Conservation (phyloP, 352 stramenopile genomes). For the Achlya hypogyna region DNA sequence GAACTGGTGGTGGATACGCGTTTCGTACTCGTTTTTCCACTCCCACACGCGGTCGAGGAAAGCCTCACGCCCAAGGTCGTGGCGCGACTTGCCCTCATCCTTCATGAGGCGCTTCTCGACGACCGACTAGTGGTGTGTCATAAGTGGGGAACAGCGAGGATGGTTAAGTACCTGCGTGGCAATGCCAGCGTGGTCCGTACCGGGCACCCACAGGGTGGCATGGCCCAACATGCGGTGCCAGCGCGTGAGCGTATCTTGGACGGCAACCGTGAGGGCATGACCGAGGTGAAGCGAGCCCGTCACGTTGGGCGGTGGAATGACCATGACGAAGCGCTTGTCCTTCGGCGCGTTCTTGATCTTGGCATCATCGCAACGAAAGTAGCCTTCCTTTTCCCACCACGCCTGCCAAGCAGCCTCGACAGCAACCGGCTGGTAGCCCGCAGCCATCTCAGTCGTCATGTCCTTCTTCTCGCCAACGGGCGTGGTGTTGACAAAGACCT, state of each 20-base stretch:
- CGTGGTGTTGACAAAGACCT: conserved; percentile 88
- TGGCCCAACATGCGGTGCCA: conserved; percentile 98
- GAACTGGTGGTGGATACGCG: conserved; percentile 94
- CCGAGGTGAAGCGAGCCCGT: conserved; percentile 96
- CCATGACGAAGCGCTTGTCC: conserved; percentile 51
- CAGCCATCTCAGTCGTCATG: conserved; percentile 82
- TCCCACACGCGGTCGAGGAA: conserved; percentile 97
- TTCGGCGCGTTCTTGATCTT: conserved; percentile 8
- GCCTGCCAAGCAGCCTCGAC: conserved; percentile 98
- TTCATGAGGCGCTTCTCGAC: conserved; percentile 98
- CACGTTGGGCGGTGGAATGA: conserved; percentile 96
- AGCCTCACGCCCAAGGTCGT: conserved; percentile 95
- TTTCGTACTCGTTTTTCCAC: conserved; percentile 98
- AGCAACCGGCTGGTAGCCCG: conserved; percentile 92
- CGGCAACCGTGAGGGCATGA: conserved; percentile 94
- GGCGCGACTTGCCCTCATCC: conserved; percentile 78
- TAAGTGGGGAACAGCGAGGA: background rate
- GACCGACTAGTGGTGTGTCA: conserved; percentile 55
- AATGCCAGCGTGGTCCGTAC: conserved; percentile 98
- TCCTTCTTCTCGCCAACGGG: conserved; percentile 94
- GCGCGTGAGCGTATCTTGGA: conserved; percentile 94
- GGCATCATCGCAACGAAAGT: conserved; percentile 89
- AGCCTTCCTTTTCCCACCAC: conserved; percentile 96
- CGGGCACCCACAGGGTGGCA: conserved; percentile 94
- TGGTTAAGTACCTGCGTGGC: conserved; percentile 83